Percentiles rank a stretch among this genome's conserved stretches.
phyloP scores from a whole-genome alignment of 2,329 filamentous ascomycete genomes.

The Teratosphaeria gauchensis region DNA sequence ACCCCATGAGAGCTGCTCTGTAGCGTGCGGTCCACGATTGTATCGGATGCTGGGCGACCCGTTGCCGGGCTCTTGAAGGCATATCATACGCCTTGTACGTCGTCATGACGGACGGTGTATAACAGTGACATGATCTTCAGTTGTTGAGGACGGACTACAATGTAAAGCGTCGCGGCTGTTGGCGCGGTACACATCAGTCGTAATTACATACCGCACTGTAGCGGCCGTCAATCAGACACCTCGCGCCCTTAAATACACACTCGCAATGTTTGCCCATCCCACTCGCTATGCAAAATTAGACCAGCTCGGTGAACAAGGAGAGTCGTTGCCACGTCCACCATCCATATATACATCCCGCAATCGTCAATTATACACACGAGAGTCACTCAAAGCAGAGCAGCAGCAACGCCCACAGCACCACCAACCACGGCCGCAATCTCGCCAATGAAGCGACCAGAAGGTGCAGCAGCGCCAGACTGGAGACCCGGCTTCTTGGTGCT shows the following conservation, averaged over 20 bases:
- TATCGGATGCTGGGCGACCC: too few species aligned
- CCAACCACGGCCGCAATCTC: constrained; percentile 25
- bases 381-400: constrained; percentile 21
- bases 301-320: neutral
- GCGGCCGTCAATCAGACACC: neutral
- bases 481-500: constrained; percentile 24
- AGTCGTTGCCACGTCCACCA: neutral
- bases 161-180: neutral
- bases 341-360: neutral
- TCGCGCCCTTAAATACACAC: neutral
- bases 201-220: neutral
- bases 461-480: constrained; percentile 28
- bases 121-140: too few species aligned
- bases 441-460: constrained; percentile 15
- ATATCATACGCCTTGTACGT: too few species aligned
- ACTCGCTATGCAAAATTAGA: neutral
- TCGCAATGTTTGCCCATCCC: neutral
- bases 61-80: too few species aligned
- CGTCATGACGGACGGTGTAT: too few species aligned
- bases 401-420: constrained; percentile 25
- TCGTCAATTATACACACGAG: too few species aligned
- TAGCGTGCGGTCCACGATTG: too few species aligned
- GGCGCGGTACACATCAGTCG: neutral
- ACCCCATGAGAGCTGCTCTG: too few species aligned
- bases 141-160: too few species aligned